Evolutionary conservation across 441 rosid species (phyloP).

Genomic region (Syzygium malaccense): DNA sequence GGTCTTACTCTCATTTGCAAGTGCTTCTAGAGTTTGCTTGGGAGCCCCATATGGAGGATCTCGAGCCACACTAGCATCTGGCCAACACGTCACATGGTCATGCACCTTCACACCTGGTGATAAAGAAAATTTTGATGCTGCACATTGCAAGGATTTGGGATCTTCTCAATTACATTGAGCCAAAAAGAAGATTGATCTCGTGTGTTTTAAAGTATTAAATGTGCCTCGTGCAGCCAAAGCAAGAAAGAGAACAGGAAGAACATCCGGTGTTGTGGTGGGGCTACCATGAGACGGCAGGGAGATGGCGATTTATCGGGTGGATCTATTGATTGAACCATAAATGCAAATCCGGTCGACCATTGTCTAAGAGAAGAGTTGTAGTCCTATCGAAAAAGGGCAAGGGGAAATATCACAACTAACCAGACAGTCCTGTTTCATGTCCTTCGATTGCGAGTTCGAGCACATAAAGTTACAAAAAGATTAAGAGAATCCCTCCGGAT

Average conservation of each 20-base stretch:
- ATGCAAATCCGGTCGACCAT: neutral
- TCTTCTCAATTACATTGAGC: neutral
- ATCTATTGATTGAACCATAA: neutral
- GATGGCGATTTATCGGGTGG: neutral
- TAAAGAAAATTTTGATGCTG: neutral
- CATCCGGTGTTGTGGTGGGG: neutral
- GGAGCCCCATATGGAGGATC: neutral
- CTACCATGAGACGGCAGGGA: neutral
- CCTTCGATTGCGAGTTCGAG: neutral
- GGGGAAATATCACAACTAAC: neutral
- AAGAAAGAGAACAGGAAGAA: neutral
- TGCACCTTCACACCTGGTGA: neutral
- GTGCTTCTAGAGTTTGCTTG: neutral
- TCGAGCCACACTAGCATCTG: neutral
- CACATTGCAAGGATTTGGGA: neutral
- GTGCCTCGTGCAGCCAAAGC: neutral
- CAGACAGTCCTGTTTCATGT: neutral
- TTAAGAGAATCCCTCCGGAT: neutral
- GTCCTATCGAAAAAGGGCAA: neutral
- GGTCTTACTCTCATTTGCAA: neutral
- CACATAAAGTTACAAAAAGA: neutral
- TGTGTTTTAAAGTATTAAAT: neutral
- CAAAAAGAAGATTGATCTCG: neutral
- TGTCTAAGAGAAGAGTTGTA: neutral
- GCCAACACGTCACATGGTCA: neutral